Evolutionary conservation across 768 basidiomycete species (phyloP).

Genomic region (Panellus pusillus): DNA sequence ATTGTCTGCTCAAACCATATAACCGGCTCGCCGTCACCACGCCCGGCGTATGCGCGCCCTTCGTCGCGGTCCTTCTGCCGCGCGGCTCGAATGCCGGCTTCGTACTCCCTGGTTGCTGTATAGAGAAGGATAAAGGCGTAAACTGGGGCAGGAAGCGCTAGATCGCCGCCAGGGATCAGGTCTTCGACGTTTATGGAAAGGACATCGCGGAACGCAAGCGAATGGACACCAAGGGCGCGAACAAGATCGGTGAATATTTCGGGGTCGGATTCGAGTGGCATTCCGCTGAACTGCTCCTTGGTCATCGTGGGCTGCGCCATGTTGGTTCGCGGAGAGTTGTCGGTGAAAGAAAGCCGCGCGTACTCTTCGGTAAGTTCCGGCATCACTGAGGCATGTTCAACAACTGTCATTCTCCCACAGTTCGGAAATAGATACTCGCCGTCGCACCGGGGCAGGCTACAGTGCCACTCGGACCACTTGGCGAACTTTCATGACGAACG

Average conservation of each 20-base stretch:
- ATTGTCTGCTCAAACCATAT: conserved; percentile 24
- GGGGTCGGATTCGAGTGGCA: conserved; percentile 24
- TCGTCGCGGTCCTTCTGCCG: conserved; percentile 14
- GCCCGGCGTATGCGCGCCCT: conserved; percentile 14
- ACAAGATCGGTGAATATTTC: conserved; percentile 21
- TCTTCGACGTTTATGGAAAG: conserved; percentile 10
- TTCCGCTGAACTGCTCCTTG: conserved; percentile 4
- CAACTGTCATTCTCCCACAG: too few relatives aligned
- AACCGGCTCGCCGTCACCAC: conserved; percentile 11
- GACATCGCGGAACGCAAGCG: conserved; percentile 20
- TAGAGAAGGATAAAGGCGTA: conserved; percentile 19
- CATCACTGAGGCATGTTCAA: conserved; percentile 42
- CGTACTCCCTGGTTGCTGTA: conserved; percentile 9
- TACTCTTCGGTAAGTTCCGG: too few relatives aligned
- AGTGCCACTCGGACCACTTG: too few relatives aligned
- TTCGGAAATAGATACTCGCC: too few relatives aligned
- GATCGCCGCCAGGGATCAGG: conserved; percentile 2
- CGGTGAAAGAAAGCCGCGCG: too few relatives aligned
- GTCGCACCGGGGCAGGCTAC: conserved; percentile 48
- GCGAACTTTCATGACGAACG: too few relatives aligned
- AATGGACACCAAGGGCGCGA: conserved; percentile 14
- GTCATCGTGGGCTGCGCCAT: too few relatives aligned
- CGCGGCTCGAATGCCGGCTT: conserved; percentile 7
- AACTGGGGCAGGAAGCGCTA: conserved; percentile 9
- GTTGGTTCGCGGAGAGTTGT: too few relatives aligned